Base-by-base conservation (phyloP, 768 basidiomycete genomes). In the Krasilnikovozyma curviuscula region DNA sequence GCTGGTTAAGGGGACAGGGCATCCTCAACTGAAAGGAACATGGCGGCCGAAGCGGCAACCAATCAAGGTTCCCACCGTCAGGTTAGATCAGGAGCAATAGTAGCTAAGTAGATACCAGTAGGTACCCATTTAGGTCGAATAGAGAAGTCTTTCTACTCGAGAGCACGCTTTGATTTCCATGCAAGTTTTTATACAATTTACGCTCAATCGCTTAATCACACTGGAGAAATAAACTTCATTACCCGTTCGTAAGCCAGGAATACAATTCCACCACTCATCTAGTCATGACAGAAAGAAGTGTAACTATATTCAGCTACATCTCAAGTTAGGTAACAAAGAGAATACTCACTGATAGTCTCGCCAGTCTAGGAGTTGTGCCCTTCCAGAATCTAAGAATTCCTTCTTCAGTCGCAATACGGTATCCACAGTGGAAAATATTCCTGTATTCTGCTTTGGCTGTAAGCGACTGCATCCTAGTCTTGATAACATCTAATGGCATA, bases 381-480 rank as follows among this genome's bases (percentile, higher is more conserved):
- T 81, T 83, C 93, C 93, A 98, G 65, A 98, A 93, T 41, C 81
- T 73, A n/a, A 76, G 57, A 7, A 93, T 55, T 2, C 93, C 93
- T 59, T 97, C 88, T 63, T 97, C 91, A 0, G 79, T 85, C 54
- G 85, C 77, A 60, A 95, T 88, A 39, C 89, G 73, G 59, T 93
- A 91, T 5, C 78, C 89, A 57, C 91, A 97, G 57, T 97, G 88
- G 68, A 95, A 82, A 3, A 88, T 79, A 59, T 98, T 95, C 31
- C 78, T 76, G 62, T 97, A 98, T 51, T 86, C 79, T 21, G 70
- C 66, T 9, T 74, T 70, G 0, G 91, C 93, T 48, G 75, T 73
- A 9, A 98, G 71, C 5, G 84, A 79, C 65, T 98, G 93, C 93
- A 97, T 98, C 23, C 91, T 76, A 10, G 93, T 97, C 67, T 97